Percentiles rank a stretch among this genome's conserved stretches.
Conservation (phyloP, 129 eudicot species). For the Flaveria bidentis region DNA sequence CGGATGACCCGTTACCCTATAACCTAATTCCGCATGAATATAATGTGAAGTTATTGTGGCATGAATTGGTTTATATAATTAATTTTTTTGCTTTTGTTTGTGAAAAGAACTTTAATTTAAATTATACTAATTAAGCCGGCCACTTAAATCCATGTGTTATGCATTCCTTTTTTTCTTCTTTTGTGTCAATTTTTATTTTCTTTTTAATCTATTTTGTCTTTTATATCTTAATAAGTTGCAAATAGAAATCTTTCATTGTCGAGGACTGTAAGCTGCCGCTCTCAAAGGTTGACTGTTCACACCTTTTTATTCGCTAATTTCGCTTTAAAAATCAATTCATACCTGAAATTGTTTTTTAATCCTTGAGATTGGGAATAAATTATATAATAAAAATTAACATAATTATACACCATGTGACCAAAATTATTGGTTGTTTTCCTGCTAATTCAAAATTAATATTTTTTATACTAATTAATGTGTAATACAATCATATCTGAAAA, state of each 20-base stretch:
- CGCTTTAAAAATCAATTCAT: background rate
- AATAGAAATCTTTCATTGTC: background rate
- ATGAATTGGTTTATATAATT: no score
- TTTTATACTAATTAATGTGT: no score
- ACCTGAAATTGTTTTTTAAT: background rate
- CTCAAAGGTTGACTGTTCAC: slow-evolving; percentile 15
- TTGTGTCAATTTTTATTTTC: background rate
- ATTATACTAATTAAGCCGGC: no score
- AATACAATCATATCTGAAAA: no score
- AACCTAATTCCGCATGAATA: no score
- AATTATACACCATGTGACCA: background rate
- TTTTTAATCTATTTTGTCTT: background rate
- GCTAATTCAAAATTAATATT: background rate
- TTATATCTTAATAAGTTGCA: background rate
- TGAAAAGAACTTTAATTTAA: no score
- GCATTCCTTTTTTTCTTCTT: background rate
- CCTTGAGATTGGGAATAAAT: background rate
- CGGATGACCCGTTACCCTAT: no score
- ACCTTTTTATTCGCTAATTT: background rate
- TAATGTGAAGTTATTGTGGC: no score
- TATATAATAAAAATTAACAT: background rate
- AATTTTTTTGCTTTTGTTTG: no score
- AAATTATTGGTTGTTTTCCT: background rate
- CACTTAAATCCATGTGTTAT: background rate
- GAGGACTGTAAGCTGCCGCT: background rate